These are phyloP conservation scores for Ophidiomyces ophidiicola DNA, from an alignment of 2,329 filamentous ascomycete genomes.

Conservation along the genomic window DNA sequence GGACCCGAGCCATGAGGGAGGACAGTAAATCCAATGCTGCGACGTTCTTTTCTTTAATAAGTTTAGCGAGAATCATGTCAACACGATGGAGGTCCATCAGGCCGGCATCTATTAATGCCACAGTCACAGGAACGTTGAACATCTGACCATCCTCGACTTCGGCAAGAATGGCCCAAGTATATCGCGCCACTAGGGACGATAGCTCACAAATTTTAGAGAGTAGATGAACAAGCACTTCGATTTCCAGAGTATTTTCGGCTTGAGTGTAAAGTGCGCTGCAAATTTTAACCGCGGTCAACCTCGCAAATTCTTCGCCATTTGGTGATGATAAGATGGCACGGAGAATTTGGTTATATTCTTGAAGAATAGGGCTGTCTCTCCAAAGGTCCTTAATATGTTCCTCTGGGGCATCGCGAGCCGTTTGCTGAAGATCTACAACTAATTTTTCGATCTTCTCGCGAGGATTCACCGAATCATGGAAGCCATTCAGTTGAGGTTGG, in stretches of 20 bases:
- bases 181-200: conserved; percentile 45
- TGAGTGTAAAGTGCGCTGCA: conserved; percentile 47
- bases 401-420: conserved; percentile 45
- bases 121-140: conserved; percentile 50
- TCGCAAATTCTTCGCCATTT: conserved; percentile 45
- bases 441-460: conserved; percentile 44
- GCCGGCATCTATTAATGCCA: conserved; percentile 47
- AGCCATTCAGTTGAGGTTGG: conserved; percentile 48
- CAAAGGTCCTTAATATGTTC: conserved; percentile 47
- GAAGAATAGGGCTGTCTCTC: conserved; percentile 43
- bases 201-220: conserved; percentile 50
- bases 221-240: conserved; percentile 51
- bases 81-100: conserved; percentile 52
- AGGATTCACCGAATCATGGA: conserved; percentile 42
- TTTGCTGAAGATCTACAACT: conserved; percentile 45
- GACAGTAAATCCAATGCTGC: conserved; percentile 68
- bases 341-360: conserved; percentile 47
- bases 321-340: conserved; percentile 42
- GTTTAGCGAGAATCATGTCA: conserved; percentile 60
- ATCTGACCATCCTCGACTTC: conserved; percentile 48
- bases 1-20: conserved; percentile 61
- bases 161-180: conserved; percentile 37
- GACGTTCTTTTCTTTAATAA: conserved; percentile 57
- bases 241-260: conserved; percentile 43
- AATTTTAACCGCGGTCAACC: conserved; percentile 44